A percentile compares a stretch with the other conserved stretches of the same genome.
These are phyloP conservation scores for Blastobotrys terrestris DNA, from an alignment of 805 yeast species.

Conservation along the genomic window DNA sequence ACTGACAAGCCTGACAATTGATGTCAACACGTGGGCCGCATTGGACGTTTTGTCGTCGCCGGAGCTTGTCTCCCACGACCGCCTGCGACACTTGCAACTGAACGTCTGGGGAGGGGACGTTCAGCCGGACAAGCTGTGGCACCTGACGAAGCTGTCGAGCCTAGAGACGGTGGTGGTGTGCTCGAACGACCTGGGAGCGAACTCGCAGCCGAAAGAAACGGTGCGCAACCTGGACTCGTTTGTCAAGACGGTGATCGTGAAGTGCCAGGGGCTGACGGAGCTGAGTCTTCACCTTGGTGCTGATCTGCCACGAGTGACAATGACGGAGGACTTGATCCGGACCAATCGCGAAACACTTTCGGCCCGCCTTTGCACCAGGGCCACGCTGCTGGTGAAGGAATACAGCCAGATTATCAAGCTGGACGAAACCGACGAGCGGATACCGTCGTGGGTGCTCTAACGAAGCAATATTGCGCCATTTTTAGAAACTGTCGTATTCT, in stretches of 20 bases:
- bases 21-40: not conserved
- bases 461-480: no score
- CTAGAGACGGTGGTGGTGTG: not conserved
- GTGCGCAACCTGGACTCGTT: not conserved
- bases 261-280: not conserved
- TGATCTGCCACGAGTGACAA: not conserved
- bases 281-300: not conserved
- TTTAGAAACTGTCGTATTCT: no score
- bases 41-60: not conserved
- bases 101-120: not conserved
- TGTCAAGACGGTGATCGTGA: not conserved
- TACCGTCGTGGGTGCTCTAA: not conserved
- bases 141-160: not conserved
- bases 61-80: not conserved
- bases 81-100: not conserved
- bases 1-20: not conserved
- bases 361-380: not conserved
- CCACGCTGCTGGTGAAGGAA: not conserved
- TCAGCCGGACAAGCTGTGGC: not conserved
- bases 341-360: not conserved
- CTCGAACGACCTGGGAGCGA: not conserved
- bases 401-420: not conserved
- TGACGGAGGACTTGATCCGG: not conserved
- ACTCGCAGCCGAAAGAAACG: not conserved
- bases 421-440: not conserved